Evolutionary conservation across 2,329 filamentous ascomycete genomes (phyloP), one percentile per base, ranked within the genome.

Genomic region (Colletotrichum endophyticum): DNA sequence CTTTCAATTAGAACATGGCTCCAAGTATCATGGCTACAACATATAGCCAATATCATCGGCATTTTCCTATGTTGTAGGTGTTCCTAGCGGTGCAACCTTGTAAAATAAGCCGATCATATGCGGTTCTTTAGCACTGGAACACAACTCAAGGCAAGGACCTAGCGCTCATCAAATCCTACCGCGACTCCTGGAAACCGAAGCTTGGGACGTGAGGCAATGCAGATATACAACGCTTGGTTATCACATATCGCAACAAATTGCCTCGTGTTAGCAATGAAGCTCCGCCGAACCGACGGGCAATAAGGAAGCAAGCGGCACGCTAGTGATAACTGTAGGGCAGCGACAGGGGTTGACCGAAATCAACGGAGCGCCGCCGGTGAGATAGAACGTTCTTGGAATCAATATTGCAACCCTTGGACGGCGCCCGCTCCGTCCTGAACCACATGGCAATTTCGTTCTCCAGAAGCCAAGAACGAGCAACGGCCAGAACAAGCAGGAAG

Each of bases 301-400:
- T 32, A 63, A 66, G 70, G 32, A 76, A 73, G 44, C 63, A 67
- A 44, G 15, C 25, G 44, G 32, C 56, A 28, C 73, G 69, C 56
- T 56, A 68, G 62, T 27, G 62, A 12, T 15, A 22, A 28, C 36
- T 39, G 53, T 63, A 49, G 27, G 63, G 56, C 56, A 66, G 64
- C 27, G 34, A 68, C 53, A 67, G 73, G 73, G 63, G 19, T 36
- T 30, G 25, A 6, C 44, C 62, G 64, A 63, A 63, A 57, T 73
- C 70, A 44, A 73, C 39, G 56, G 39, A 34, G 39, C 59, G 39
- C 39, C 39, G 63, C 70, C 36, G 70, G 57, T 76, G 57, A 68
- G 74, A 75, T 59, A 32, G 74, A 77, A 77, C 66, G 25, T 75
- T 77, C 66, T 77, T 75, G 59, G 75, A 77, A 77, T 49, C 72